Evolutionary conservation across 2,329 filamentous ascomycete genomes (phyloP), one percentile per base, ranked within the genome.

Genomic region (Pezicula neosporulosa): DNA sequence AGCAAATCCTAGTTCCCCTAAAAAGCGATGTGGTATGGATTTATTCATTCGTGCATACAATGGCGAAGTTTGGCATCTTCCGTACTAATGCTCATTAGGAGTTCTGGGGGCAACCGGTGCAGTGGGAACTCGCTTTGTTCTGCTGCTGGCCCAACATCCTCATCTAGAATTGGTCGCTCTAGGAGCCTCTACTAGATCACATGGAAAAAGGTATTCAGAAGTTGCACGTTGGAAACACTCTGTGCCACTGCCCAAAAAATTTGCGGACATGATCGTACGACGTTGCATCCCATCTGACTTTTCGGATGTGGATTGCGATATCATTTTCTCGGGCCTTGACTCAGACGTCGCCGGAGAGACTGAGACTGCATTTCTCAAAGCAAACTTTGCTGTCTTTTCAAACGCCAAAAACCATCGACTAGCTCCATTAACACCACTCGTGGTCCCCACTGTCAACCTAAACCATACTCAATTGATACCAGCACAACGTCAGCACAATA

Each of bases 361-460:
- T 67, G 91, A 90, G 95, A 76, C 13, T 50, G 81, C 64, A 33
- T 15, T 41, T n/a, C 80, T 96, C 65, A 87, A 87, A 67, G 86
- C 90, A 55, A 86, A 96, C 66, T 83, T 97, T 47, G 85, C 90
- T 64, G 88, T 97, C 68, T 97, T 99, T 77, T 96, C 91, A 64
- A 99, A 97, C 71, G 92, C 94, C 47, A 97, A 97, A 74, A 97
- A 97, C 81, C 90, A 96, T 80, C 88, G 94, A 63, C 87, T 87
- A 68, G 86, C 96, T 68, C 90, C 91, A 18, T 77, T 93, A 45
- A 91, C 97, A 2, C 94, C 94, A 10, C 85, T 97, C 65, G 89
- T 97, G 58, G 92, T 97, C 8, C 94, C 94, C 1, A 96, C 91
- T 18, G 92, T 97, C 70, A 97, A 97, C 76, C 84, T 96, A 12